A percentile compares a stretch with the other conserved stretches of the same genome.
Conservation (phyloP, 495 filamentous ascomycete species). For the Aspergillus bridgeri region DNA sequence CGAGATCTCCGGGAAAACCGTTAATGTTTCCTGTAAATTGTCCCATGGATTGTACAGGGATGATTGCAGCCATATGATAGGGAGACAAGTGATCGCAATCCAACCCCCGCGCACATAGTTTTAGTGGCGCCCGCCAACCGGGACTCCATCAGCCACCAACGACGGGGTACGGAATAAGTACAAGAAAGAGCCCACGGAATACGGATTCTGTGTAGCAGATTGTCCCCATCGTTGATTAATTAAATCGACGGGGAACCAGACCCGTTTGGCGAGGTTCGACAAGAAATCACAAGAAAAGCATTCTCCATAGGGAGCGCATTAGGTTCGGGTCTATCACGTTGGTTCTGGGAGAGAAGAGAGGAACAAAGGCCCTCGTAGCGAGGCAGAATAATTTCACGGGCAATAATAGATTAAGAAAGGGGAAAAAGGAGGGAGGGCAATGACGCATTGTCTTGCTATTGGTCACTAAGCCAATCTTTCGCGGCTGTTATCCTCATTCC, state of each 20-base stretch:
- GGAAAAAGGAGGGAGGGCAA: neutral
- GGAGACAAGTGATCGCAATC: slow-evolving; percentile 1
- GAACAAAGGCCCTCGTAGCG: neutral
- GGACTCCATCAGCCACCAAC: slow-evolving; percentile 2
- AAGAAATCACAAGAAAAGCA: neutral
- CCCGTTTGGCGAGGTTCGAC: neutral
- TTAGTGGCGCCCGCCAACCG: slow-evolving; percentile 7
- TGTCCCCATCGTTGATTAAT: neutral
- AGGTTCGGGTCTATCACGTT: neutral
- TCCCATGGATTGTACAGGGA: slow-evolving; percentile 11
- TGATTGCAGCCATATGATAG: slow-evolving; percentile 9
- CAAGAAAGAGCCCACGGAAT: neutral
- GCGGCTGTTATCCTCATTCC: neutral
- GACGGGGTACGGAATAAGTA: no score
- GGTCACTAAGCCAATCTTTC: neutral
- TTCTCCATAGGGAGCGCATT: neutral
- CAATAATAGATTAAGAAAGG: neutral
- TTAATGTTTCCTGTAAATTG: slow-evolving; percentile 9
- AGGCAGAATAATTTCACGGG: neutral
- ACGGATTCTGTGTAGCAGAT: neutral
- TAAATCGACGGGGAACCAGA: neutral
- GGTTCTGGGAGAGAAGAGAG: neutral
- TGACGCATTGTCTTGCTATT: neutral
- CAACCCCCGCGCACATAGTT: neutral
- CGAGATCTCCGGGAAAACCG: neutral